phyloP scores from a whole-genome alignment of 352 stramenopile species.

The Globisporangium abappressorium region DNA sequence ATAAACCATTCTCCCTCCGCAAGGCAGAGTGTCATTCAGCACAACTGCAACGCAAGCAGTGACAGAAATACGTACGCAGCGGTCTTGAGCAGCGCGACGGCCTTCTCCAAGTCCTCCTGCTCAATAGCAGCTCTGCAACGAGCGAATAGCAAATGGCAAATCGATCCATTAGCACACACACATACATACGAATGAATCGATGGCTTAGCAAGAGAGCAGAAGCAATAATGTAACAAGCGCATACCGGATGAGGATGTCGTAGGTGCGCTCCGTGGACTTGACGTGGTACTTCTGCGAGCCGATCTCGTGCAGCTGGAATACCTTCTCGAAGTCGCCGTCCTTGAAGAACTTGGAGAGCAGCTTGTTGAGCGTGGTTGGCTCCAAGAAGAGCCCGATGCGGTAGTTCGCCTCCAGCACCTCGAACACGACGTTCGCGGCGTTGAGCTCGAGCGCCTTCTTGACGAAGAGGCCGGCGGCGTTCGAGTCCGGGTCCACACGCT shows the following conservation, averaged over 20 bases:
- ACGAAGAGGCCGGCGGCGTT: slow-evolving; percentile 76
- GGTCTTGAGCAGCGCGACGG: slow-evolving; percentile 66
- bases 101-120: slow-evolving; percentile 71
- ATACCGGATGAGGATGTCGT: slow-evolving; percentile 80
- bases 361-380: slow-evolving; percentile 81
- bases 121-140: slow-evolving; percentile 53
- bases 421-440: slow-evolving; percentile 65
- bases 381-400: slow-evolving; percentile 78
- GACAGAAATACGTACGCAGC: slow-evolving; percentile 50
- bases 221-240: slow-evolving; percentile 3
- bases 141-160: neutral
- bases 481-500: slow-evolving; percentile 75
- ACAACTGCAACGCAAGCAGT: neutral
- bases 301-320: slow-evolving; percentile 76
- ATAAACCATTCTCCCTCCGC: neutral
- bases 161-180: neutral
- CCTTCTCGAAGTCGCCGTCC: slow-evolving; percentile 73
- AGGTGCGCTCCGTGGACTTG: slow-evolving; percentile 82
- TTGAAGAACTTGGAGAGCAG: slow-evolving; percentile 81
- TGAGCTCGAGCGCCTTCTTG: slow-evolving; percentile 81
- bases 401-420: slow-evolving; percentile 82
- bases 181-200: neutral
- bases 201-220: neutral
- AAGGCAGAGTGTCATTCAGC: neutral
- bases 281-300: slow-evolving; percentile 76